Base-by-base conservation (phyloP, 169 alveolate species). In the Cyclospora cayetanensis region DNA sequence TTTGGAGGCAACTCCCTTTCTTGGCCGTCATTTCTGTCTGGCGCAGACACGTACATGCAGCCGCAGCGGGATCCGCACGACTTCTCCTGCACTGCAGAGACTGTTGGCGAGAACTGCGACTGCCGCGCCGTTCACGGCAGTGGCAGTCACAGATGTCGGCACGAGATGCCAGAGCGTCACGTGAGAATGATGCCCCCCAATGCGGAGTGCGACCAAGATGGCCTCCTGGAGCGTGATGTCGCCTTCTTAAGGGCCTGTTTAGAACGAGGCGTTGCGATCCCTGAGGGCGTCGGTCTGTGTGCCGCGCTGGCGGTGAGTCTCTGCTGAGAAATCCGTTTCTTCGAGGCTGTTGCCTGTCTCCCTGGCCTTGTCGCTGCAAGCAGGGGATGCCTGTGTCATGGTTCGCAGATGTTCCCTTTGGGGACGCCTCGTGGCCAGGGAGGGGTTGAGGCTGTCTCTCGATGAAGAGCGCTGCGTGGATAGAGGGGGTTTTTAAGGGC, bases 221-320 rank as follows among this genome's bases (percentile, higher is more conserved):
- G 12, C 4, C 76, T 60, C 50, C 52, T 74, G 5, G 22, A 52
- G 37, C 80, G 72, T 18, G 93, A 72, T 15, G 82, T 72, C 18
- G 82, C 22, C 2, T 74, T 74, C 55, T 80, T 89, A 4, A 31
- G 89, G 46, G 72, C 84, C 20, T 89, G 93, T 82, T 5, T 89
- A 41, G 93, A 89, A 68, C 65, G 83, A 27, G 93, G 93, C 43
- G 52, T 74, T 20, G 89, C 68, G 37, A n/a, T 89, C 25, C 93
- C 93, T 18, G 12, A 31, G 9, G 72, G 65, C n/a, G 89, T 89
- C 60, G 72, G 89, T 25, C 55, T 89, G 41, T 66, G 84, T 4
- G 93, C 93, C 18, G 89, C 93, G 25, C 50, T 89, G 35, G 55
- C 53, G 93, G 93, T 89, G 34, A 34, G 93, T 15, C 77, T 29